phyloP scores from a whole-genome alignment of 257 asterid species.

The Salvia splendens region DNA sequence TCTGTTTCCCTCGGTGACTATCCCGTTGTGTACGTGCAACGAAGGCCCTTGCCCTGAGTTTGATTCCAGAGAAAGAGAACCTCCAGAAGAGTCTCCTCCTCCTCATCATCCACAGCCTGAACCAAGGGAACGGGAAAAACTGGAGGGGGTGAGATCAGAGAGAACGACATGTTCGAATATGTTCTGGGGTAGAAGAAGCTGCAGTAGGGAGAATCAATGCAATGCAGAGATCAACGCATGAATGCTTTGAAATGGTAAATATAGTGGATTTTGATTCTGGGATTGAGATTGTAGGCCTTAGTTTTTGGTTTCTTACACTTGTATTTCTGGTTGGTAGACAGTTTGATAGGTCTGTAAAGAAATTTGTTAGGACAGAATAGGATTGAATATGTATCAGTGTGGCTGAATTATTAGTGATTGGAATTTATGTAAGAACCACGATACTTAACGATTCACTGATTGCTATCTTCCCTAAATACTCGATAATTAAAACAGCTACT shows the following conservation, averaged over 20 bases:
- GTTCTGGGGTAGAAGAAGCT: constrained; percentile 98
- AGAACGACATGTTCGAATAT: constrained; percentile 80
- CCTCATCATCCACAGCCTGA: constrained; percentile 53
- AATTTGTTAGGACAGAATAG: constrained; percentile 18
- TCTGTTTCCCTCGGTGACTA: constrained; percentile 85
- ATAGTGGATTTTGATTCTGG: background rate
- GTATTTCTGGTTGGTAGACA: background rate
- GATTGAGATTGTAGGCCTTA: background rate
- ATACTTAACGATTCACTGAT: background rate
- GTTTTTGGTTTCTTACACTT: background rate
- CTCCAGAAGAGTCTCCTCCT: constrained; percentile 50
- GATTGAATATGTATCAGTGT: constrained; percentile 6
- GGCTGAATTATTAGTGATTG: background rate
- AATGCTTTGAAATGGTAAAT: constrained; percentile 16
- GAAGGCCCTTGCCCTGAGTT: constrained; percentile 72
- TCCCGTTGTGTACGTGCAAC: constrained; percentile 84
- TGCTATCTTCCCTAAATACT: too few species aligned
- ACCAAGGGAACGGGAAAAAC: constrained; percentile 50
- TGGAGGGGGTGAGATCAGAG: constrained; percentile 63
- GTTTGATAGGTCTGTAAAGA: constrained; percentile 25
- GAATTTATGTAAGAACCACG: background rate
- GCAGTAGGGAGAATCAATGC: constrained; percentile 94
- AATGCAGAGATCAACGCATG: constrained; percentile 90
- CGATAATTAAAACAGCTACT: too few species aligned
- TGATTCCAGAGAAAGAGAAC: constrained; percentile 56